Conservation (phyloP, 306 rosid genomes). For the Dryas drummondii region DNA sequence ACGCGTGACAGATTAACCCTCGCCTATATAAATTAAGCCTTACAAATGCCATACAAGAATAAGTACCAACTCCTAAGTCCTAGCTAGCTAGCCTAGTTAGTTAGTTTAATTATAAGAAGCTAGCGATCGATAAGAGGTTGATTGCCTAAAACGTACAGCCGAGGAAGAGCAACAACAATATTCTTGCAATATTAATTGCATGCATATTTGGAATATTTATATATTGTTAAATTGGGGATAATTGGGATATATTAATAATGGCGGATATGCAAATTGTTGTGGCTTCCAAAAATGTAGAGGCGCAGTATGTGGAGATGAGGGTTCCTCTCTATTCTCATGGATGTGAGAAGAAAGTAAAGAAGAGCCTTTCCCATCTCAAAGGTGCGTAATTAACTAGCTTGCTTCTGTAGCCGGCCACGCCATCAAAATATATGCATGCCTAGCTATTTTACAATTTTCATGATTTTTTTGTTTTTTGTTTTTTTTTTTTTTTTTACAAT, state of each 20-base stretch:
- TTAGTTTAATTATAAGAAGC: too few relatives aligned
- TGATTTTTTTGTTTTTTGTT: too few relatives aligned
- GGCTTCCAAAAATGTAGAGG: slow-evolving; percentile 61
- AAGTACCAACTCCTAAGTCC: too few relatives aligned
- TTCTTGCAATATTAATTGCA: neutral
- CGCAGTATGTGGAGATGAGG: slow-evolving; percentile 88
- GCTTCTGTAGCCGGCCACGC: too few relatives aligned
- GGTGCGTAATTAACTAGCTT: slow-evolving; percentile 32
- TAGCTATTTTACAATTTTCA: too few relatives aligned
- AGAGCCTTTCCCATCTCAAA: slow-evolving; percentile 65
- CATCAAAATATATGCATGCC: too few relatives aligned
- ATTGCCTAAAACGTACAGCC: neutral
- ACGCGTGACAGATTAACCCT: slow-evolving; percentile 18
- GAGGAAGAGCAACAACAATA: neutral
- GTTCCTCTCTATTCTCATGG: slow-evolving; percentile 89
- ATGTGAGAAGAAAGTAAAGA: slow-evolving; percentile 77
- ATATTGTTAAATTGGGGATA: neutral
- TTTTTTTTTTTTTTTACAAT: too few relatives aligned
- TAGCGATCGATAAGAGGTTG: too few relatives aligned
- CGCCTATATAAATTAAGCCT: slow-evolving; percentile 12
- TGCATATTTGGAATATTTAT: neutral
- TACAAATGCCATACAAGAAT: slow-evolving; percentile 24
- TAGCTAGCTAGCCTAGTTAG: too few relatives aligned
- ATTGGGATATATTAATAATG: slow-evolving; percentile 28
- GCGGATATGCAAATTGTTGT: slow-evolving; percentile 71